Evolutionary conservation across 176 grass and related monocot species (phyloP).

Genomic region (Hordeum marinum): DNA sequence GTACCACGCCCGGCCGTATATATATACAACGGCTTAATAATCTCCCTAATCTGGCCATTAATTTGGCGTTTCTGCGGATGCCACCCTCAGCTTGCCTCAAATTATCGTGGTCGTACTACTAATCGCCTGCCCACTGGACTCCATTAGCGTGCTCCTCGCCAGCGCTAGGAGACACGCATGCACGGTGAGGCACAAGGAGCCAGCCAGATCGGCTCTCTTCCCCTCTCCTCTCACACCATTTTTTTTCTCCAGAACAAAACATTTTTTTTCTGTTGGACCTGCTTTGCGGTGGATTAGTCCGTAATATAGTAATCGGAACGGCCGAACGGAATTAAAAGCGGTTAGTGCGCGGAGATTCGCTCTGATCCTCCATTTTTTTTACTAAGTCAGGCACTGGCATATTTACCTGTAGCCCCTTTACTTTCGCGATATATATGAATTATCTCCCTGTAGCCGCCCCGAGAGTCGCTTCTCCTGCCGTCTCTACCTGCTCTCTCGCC

Average conservation of each 20-base stretch:
- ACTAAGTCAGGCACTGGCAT: too few relatives aligned
- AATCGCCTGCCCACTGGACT: not conserved
- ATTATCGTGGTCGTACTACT: not conserved
- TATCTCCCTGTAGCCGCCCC: not conserved
- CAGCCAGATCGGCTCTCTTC: slow-evolving; percentile 20
- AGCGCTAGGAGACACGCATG: slow-evolving; percentile 1
- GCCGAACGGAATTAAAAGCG: not conserved
- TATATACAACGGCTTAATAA: not conserved
- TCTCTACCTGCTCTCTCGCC: slow-evolving; percentile 6
- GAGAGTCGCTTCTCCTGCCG: not conserved
- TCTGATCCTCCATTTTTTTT: not conserved
- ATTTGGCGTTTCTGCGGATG: not conserved
- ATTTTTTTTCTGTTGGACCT: too few relatives aligned
- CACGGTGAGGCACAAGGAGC: not conserved
- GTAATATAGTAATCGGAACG: not conserved
- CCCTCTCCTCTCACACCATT: not conserved
- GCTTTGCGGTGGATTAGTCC: too few relatives aligned
- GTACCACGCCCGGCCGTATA: not conserved
- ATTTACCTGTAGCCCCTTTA: not conserved
- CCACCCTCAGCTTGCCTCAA: not conserved
- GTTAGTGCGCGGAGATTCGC: slow-evolving; percentile 23
- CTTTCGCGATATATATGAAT: not conserved
- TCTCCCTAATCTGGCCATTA: not conserved
- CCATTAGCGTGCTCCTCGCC: not conserved
- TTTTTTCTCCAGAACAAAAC: too few relatives aligned